Evolutionary conservation across 176 grass and related monocot species (phyloP).

Genomic region (Cenchrus purpureus): DNA sequence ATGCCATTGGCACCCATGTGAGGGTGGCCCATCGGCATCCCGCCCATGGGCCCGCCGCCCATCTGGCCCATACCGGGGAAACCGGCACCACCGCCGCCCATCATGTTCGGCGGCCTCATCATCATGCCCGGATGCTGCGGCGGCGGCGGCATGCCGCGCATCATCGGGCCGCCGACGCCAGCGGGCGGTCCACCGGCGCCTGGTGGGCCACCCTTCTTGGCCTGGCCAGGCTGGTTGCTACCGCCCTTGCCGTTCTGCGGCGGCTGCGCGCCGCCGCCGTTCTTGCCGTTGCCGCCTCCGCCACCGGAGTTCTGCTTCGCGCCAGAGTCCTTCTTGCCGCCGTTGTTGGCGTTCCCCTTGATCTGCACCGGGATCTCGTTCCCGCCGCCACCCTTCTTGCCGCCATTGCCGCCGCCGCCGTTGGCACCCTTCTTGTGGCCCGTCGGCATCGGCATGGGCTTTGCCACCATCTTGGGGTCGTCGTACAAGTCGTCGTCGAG

Average conservation of each 20-base stretch:
- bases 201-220: slow-evolving; percentile 29
- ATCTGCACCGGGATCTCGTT: slow-evolving; percentile 48
- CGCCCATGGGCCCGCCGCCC: slow-evolving; percentile 52
- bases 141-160: slow-evolving; percentile 24
- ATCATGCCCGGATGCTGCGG: slow-evolving; percentile 28
- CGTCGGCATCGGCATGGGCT: slow-evolving; percentile 29
- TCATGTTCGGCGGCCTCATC: slow-evolving; percentile 49
- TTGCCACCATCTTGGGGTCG: slow-evolving; percentile 59
- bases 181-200: background rate
- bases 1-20: slow-evolving; percentile 39
- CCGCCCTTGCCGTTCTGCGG: slow-evolving; percentile 52
- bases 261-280: slow-evolving; percentile 42
- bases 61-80: slow-evolving; percentile 58
- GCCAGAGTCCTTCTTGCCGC: slow-evolving; percentile 60
- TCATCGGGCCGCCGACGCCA: slow-evolving; percentile 15
- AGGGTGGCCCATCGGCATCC: slow-evolving; percentile 58
- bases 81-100: slow-evolving; percentile 52
- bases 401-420: slow-evolving; percentile 33
- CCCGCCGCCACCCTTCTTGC: slow-evolving; percentile 48
- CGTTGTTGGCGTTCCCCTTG: slow-evolving; percentile 52
- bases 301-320: slow-evolving; percentile 57
- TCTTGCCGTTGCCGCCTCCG: slow-evolving; percentile 53
- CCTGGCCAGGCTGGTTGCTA: slow-evolving; percentile 21
- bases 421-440: slow-evolving; percentile 60
- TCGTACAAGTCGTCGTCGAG: slow-evolving; percentile 56